Conservation (phyloP, 2,329 filamentous ascomycete genomes). For the Apiospora pterosperma region DNA sequence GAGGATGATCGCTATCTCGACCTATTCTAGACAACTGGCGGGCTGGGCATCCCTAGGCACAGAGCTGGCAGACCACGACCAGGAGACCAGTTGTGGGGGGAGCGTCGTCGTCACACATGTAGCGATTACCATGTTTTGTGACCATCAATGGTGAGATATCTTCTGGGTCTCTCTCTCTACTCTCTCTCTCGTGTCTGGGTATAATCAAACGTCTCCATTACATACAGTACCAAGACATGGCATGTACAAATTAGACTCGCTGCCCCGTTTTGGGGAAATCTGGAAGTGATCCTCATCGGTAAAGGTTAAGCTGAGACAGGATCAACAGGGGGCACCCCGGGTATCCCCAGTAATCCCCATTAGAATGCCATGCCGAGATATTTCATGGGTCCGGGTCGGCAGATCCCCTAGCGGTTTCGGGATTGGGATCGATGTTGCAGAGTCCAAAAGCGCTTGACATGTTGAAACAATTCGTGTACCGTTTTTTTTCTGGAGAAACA, state of each 20-base stretch:
- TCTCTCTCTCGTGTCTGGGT: not conserved
- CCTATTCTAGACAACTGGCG: not conserved
- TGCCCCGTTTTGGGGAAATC: not conserved
- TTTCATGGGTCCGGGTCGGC: not conserved
- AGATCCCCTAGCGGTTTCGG: not conserved
- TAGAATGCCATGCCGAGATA: not conserved
- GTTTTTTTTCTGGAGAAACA: not conserved
- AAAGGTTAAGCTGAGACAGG: not conserved
- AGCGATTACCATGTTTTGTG: not conserved
- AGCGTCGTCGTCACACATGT: not conserved
- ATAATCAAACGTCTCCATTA: not conserved
- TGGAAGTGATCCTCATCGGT: not conserved
- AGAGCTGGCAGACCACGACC: not conserved
- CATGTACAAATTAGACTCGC: not conserved
- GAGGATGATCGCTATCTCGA: not conserved
- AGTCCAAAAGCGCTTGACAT: not conserved
- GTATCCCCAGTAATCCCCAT: not conserved
- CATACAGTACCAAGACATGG: too few species aligned
- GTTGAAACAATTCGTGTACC: conserved; percentile 1
- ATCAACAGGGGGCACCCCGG: not conserved
- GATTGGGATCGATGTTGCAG: conserved; percentile 1
- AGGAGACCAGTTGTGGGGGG: not conserved
- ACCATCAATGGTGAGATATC: not conserved
- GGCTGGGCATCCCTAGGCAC: not conserved
- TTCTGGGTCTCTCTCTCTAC: too few species aligned